Conservation (phyloP, 495 filamentous ascomycete species). For the Penicillium ochrochloron region DNA sequence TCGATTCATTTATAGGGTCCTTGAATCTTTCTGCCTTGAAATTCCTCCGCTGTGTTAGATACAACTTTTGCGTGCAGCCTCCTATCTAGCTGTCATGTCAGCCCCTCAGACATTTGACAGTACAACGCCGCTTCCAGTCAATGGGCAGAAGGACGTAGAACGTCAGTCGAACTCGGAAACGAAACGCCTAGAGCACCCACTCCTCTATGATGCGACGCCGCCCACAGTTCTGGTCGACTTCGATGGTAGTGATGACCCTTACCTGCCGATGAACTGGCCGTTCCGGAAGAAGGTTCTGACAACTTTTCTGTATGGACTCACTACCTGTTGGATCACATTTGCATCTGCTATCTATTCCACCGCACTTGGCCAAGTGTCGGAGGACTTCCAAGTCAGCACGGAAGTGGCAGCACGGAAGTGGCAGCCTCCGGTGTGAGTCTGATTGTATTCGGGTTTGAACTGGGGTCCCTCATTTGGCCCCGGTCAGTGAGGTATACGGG, state of each 20-base stretch:
- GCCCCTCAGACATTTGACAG: neutral
- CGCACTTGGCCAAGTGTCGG: conserved; percentile 41
- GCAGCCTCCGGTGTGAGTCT: conserved; percentile 57
- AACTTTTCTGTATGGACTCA: conserved; percentile 20
- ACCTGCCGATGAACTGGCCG: conserved; percentile 56
- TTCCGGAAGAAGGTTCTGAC: conserved; percentile 15
- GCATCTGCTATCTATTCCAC: conserved; percentile 55
- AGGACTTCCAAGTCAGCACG: conserved; percentile 48
- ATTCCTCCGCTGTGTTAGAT: no score
- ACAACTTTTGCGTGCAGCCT: no score
- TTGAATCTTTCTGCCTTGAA: no score
- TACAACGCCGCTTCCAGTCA: neutral
- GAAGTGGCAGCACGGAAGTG: conserved; percentile 56
- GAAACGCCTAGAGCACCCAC: neutral
- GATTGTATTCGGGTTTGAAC: conserved; percentile 55
- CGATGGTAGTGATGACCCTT: conserved; percentile 51
- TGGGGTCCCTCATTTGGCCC: conserved; percentile 62
- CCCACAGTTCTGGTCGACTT: conserved; percentile 17
- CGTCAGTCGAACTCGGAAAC: neutral
- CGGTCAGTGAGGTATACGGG: conserved; percentile 72
- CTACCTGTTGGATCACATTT: conserved; percentile 48
- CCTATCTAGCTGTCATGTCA: no score
- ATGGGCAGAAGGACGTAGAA: neutral
- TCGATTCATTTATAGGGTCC: no score
- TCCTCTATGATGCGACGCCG: neutral